These are phyloP conservation scores for Naegleria gruberi DNA, from an alignment of 208 protist species.

Conservation along the genomic window DNA sequence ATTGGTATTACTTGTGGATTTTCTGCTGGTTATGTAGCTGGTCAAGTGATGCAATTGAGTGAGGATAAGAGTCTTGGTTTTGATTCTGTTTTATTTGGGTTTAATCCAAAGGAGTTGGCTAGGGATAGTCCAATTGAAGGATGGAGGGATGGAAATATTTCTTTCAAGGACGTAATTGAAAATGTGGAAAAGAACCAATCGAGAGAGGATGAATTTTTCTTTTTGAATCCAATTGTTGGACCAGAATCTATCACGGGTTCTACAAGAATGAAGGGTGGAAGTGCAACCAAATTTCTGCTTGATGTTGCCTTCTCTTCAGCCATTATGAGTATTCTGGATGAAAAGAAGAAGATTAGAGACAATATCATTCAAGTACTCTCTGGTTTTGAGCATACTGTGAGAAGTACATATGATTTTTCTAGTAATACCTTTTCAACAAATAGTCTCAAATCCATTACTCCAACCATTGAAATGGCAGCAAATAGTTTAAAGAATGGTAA, in stretches of 20 bases:
- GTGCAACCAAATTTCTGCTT: constrained; percentile 35
- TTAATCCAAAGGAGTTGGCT: constrained; percentile 32
- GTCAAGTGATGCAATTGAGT: constrained; percentile 25
- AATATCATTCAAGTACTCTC: neutral
- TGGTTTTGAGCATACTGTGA: neutral
- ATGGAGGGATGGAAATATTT: constrained; percentile 8
- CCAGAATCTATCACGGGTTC: constrained; percentile 43
- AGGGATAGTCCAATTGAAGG: constrained; percentile 23
- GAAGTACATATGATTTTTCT: neutral
- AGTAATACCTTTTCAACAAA: neutral
- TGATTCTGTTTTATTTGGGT: constrained; percentile 30
- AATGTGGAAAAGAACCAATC: neutral
- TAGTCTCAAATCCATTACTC: neutral
- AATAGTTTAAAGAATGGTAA: neutral
- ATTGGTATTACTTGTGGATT: constrained; percentile 46
- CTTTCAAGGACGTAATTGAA: neutral
- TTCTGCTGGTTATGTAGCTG: constrained; percentile 37
- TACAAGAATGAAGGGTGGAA: constrained; percentile 45
- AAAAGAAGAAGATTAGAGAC: neutral
- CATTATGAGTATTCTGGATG: neutral
- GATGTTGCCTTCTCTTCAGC: constrained; percentile 23
- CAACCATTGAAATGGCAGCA: neutral
- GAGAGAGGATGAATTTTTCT: neutral
- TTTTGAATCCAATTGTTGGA: constrained; percentile 41
- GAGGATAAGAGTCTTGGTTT: neutral